phyloP scores from a whole-genome alignment of 2,329 filamentous ascomycete species.

The Penicillium sclerotigenum region DNA sequence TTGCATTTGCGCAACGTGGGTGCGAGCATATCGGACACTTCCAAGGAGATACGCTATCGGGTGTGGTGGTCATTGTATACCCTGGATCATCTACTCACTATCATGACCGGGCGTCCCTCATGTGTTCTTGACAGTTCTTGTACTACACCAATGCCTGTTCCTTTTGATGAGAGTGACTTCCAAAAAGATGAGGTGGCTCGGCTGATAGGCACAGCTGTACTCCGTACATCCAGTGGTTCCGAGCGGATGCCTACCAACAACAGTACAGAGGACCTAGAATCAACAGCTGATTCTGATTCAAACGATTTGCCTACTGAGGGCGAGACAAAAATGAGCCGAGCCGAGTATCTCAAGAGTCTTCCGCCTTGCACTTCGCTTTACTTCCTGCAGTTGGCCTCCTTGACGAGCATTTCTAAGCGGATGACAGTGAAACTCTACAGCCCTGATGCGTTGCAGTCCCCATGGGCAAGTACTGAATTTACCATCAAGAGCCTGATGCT shows the following conservation, averaged over 20 bases:
- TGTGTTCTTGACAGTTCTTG: constrained; percentile 43
- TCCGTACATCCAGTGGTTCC: constrained; percentile 19
- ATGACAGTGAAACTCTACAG: constrained; percentile 41
- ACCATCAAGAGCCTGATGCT: constrained; percentile 38
- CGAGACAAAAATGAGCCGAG: constrained; percentile 21
- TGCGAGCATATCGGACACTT: constrained; percentile 35
- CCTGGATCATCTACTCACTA: constrained; percentile 42
- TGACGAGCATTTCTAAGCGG: constrained; percentile 38
- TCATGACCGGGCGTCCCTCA: constrained; percentile 46
- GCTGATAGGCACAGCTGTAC: constrained; percentile 26
- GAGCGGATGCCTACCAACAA: constrained; percentile 24
- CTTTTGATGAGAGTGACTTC: constrained; percentile 42
- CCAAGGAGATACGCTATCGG: constrained; percentile 45
- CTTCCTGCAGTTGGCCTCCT: constrained; percentile 39
- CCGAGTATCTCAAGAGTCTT: constrained; percentile 37
- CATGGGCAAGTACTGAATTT: constrained; percentile 40
- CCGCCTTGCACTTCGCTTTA: constrained; percentile 41
- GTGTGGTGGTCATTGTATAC: constrained; percentile 47
- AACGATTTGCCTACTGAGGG: constrained; percentile 16
- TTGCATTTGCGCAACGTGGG: constrained; percentile 44
- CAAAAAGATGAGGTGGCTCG: constrained; percentile 30
- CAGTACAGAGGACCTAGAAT: constrained; percentile 21
- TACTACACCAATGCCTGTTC: constrained; percentile 43
- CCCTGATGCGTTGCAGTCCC: constrained; percentile 33
- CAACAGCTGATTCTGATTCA: constrained; percentile 19